Evolutionary conservation across 257 asterid genomes (phyloP), one percentile per base, ranked within the genome.

Genomic region (Jaltomata sinuosa): DNA sequence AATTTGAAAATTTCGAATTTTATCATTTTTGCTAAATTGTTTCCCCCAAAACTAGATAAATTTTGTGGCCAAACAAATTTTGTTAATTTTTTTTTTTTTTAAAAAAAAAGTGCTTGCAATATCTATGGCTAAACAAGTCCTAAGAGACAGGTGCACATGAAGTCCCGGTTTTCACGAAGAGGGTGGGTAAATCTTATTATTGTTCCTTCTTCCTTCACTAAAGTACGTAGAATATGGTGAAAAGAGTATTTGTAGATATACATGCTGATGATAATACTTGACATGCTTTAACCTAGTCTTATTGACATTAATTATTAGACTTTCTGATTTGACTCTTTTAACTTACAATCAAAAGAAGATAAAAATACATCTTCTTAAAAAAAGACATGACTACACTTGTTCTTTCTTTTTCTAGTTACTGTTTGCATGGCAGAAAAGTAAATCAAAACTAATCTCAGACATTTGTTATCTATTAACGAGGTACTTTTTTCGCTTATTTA

Each of bases 181-280:
- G 83, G 85, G 88, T 87, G 69, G 91, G 91, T 87, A 83, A 83
- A 82, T 82, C 85, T 86, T 90, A 87, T 91, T 78, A 91, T 89
- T 78, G 81, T 22, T 59, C 10, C 38, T 27, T 61, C 7, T 62
- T 64, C n/a, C 29, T 14, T 14, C 5, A 64, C 40, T 25, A 8
- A 2, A 64, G 22, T 64, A 61, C 12, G 31, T 57, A 57, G 65
- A 57, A n/a, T 4, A 47, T 47, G 12, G 52, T 47, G 4, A 2
- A 47, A 11, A 11, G 5, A 47, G 16, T 47, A 11, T 47, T 47
- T 47, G 16, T 47, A 11, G 31, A 57, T 57, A 57, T 57, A 57
- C 31, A 25, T 25, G 12, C 19, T 57, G 79, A 36, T 82, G 65
- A 82, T 45, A 57, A 80, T 18, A 83, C 84, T n/a, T 27, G 47